Conservation (phyloP, 2,329 filamentous ascomycete genomes). For the Reticulascus tulasneorum region DNA sequence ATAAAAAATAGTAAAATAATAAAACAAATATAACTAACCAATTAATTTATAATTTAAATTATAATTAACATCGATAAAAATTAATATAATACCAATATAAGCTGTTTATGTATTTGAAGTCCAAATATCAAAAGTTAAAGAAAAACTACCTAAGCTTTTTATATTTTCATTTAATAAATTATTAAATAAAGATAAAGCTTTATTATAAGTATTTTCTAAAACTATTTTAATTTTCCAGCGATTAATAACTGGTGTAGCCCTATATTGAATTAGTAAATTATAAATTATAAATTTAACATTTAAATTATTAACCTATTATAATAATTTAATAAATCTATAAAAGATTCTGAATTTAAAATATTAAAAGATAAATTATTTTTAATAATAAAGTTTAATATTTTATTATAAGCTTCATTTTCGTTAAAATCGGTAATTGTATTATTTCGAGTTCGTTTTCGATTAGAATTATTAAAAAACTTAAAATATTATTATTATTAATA, state of each 20-base stretch:
- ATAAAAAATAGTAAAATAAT: not conserved
- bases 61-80: not conserved
- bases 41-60: not conserved
- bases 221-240: not conserved
- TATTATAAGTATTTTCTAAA: not conserved
- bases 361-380: no score
- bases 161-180: slow-evolving; percentile 1
- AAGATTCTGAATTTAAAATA: not conserved
- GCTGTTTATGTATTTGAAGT: no score
- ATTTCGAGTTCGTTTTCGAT: no score
- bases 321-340: not conserved
- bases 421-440: no score
- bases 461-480: no score
- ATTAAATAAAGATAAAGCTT: slow-evolving; percentile 1
- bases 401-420: no score
- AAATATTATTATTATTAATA: no score
- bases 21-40: not conserved
- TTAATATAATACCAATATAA: not conserved
- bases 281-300: no score
- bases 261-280: no score
- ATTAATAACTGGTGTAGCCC: no score
- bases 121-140: not conserved
- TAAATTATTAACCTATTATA: no score
- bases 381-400: no score
- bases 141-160: not conserved